Conservation (phyloP, 331 rosid species). For the Acacia concinna region DNA sequence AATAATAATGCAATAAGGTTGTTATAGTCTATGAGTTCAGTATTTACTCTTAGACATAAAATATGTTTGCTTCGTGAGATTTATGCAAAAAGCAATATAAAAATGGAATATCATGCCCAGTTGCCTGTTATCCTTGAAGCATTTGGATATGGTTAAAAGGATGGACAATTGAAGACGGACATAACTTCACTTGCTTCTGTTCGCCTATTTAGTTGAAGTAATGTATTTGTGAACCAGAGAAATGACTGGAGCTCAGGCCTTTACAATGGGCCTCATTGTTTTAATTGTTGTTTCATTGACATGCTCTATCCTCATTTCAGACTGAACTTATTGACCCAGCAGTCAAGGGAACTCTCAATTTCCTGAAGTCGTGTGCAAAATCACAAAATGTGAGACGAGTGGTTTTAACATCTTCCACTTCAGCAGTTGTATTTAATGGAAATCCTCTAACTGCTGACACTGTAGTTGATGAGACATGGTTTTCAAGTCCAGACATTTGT, state of each 20-base stretch:
- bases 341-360: slow-evolving; percentile 6
- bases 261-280: neutral
- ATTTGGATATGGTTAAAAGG: neutral
- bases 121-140: neutral
- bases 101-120: neutral
- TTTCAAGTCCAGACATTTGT: neutral
- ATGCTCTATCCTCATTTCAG: neutral
- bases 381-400: slow-evolving; percentile 1
- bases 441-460: neutral
- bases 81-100: neutral
- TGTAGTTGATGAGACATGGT: slow-evolving; percentile 5
- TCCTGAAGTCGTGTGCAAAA: neutral
- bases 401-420: neutral
- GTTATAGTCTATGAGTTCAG: neutral
- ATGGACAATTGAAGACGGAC: neutral
- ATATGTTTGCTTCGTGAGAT: neutral
- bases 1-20: neutral
- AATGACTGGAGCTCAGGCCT: neutral
- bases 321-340: neutral
- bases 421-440: neutral
- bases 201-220: neutral
- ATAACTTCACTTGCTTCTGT: neutral
- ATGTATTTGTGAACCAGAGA: neutral
- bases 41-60: neutral
- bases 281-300: neutral